Percentiles rank a stretch among this genome's conserved stretches.
Evolutionary conservation across 2,329 filamentous ascomycete genomes (phyloP).

Genomic region (Cryphonectria parasitica): DNA sequence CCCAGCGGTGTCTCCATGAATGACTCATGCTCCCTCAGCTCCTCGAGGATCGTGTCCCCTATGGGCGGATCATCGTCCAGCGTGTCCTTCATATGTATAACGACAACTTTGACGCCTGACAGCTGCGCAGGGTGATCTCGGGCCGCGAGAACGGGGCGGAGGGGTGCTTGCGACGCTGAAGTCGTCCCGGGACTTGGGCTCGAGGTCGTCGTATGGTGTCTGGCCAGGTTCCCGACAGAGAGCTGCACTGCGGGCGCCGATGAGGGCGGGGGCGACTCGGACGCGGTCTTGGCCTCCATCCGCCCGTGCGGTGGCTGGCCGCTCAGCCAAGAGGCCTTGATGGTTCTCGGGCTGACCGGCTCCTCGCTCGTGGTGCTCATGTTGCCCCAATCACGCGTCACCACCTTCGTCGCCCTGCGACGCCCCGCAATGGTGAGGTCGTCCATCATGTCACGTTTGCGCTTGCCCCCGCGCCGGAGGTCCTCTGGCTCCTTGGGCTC

Average conservation of each 20-base stretch:
- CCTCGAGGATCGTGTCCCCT: constrained; percentile 68
- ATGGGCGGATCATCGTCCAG: constrained; percentile 70
- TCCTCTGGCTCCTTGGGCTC: constrained; percentile 22
- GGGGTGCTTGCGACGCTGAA: constrained; percentile 21
- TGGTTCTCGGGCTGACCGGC: constrained; percentile 57
- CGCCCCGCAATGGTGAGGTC: constrained; percentile 32
- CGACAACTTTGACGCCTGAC: constrained; percentile 74
- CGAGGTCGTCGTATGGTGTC: not conserved
- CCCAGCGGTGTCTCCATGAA: constrained; percentile 63
- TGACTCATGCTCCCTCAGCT: constrained; percentile 69
- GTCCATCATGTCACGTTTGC: constrained; percentile 61
- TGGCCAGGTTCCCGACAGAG: not conserved
- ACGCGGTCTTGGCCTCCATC: not conserved
- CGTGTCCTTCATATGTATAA: constrained; percentile 94
- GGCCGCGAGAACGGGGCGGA: not conserved
- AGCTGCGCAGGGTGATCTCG: constrained; percentile 55
- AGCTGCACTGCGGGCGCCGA: not conserved
- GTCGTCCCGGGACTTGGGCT: constrained; percentile 27
- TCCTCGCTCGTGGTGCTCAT: constrained; percentile 41
- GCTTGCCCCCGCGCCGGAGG: constrained; percentile 46
- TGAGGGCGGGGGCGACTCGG: constrained; percentile 6
- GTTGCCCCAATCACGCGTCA: constrained; percentile 31
- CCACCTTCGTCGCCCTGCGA: constrained; percentile 32
- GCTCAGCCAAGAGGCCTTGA: constrained; percentile 35
- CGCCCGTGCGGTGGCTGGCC: not conserved